These are phyloP conservation scores for Didymella exigua DNA, from an alignment of 2,329 filamentous ascomycete species.

Conservation along the genomic window DNA sequence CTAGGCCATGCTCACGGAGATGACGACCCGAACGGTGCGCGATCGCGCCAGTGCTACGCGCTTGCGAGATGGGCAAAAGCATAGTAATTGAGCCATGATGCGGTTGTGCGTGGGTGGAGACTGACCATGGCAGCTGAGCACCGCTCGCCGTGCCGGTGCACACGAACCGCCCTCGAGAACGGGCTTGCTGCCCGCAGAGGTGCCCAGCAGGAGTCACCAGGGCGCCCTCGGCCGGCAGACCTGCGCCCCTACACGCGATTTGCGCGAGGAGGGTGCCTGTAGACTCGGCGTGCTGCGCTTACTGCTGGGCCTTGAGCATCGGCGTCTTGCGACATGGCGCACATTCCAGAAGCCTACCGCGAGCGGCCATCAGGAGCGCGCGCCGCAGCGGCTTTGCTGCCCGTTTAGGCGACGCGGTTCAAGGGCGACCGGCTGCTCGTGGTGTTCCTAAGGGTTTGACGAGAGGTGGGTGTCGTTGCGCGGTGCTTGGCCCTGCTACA, in stretches of 20 bases:
- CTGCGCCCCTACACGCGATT: conserved; percentile 17
- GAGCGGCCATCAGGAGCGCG: conserved; percentile 35
- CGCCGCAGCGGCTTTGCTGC: conserved; percentile 42
- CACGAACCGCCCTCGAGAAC: conserved; percentile 31
- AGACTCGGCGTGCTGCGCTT: conserved; percentile 23
- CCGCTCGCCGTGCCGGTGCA: conserved; percentile 5
- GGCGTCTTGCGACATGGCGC: conserved; percentile 32
- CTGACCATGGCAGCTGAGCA: conserved; percentile 40
- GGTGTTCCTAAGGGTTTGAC: conserved; percentile 29
- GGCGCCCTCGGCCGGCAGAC: conserved; percentile 16
- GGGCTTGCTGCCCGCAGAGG: conserved; percentile 26
- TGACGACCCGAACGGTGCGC: conserved; percentile 37
- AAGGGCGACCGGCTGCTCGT: conserved; percentile 25
- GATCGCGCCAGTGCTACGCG: conserved; percentile 28
- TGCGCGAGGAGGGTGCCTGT: conserved; percentile 15
- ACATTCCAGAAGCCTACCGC: conserved; percentile 45
- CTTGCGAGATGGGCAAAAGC: conserved; percentile 23
- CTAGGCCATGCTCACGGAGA: conserved; percentile 41
- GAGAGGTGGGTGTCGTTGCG: conserved; percentile 39
- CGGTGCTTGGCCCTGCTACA: conserved; percentile 45
- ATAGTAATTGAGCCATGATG: conserved; percentile 29
- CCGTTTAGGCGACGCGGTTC: conserved; percentile 35
- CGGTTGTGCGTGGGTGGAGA: conserved; percentile 11
- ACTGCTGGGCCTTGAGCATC: conserved; percentile 28
- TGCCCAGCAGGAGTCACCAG: conserved; percentile 24